Base-by-base conservation (phyloP, 1,284 basidiomycete genomes). In the Vanrija sp. region DNA sequence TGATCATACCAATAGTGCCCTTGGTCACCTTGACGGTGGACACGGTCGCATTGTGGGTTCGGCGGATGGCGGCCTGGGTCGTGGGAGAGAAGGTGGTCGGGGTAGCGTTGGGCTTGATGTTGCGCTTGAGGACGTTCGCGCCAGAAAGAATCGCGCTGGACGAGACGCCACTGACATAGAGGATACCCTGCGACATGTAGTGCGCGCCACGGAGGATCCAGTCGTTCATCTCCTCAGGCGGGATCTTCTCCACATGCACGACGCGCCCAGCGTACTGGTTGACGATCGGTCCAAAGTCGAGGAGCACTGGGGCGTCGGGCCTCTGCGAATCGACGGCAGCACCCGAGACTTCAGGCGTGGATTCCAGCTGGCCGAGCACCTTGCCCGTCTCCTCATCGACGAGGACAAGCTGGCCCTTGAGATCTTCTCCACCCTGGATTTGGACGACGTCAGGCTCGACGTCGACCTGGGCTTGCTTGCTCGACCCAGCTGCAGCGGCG, bases 381-480 rank as follows among this genome's bases (percentile, higher is more conserved):
- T 88, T 83, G 3, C 88, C 88, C 52, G 82, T 85, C 43, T 83
- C 80, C 68, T 90, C 83, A 69, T 91, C 85, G 60, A 90, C 80
- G 52, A 89, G 81, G 9, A 91, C 83, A 34, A 91, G 80, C 48
- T 82, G 82, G 6, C 87, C 87, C 40, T 84, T 80, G 23, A 86
- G 75, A 62, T 86, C 84, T 25, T 78, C 76, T 5, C 49, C 51
- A n/a, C 54, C 58, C 19, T 48, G 43, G 6, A 65, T 34, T 12
- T 34, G 9, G 34, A 34, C 14, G 12, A 15, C 10, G 7, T 34
- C 34, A 34, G 34, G 34, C 34, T 34, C 34, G 34, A 34, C 34
- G 7, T 34, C 12, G 12, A 34, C 34, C 34, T 14, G 34, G 12
- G 34, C 34, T 12, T 34, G 34, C 28, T 28, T 8, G 34, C 12